Base-by-base conservation (phyloP, 1,284 basidiomycete species). In the Rhodotorula sp. region DNA sequence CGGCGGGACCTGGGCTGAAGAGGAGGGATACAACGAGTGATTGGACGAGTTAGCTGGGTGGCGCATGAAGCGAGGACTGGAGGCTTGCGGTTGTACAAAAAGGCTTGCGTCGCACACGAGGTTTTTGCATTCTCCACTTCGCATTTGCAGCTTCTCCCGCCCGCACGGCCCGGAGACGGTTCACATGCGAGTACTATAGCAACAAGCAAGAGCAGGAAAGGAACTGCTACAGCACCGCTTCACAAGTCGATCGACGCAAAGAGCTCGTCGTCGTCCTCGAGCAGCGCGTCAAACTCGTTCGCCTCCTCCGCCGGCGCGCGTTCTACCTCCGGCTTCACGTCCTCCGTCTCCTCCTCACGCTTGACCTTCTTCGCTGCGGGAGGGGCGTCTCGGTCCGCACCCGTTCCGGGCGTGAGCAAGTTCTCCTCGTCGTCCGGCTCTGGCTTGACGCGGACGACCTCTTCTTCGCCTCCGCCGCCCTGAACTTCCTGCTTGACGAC, bases 301-400 rank as follows among this genome's bases (percentile, higher is more conserved):
- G 7, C 52, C 49, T 42, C 75, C 75, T 34, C 77, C 71, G 14
- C 50, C 52, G 21, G 67, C 71, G 73, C 74, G 16, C 46, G n/a
- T 27, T 64, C 72, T 53, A 62, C 64, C 34, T 34, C 34, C 34
- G 34, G 34, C 66, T 66, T 52, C 55, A 49, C 58, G 27, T 42
- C 67, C 60, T 52, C 74, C 65, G 46, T 70, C 58, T 14, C 27
- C 45, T 55, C 66, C 46, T 65, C 63, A 41, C 44, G 45, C 53
- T 71, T 71, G 52, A 65, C 48, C 49, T 25, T 64, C 46, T 74
- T 74, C 64, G 48, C 56, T 4, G 46, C 17, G n/a, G 54, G 53
- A 14, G 44, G 4, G 34, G 17, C 45, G 53, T 34, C 3, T 34
- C 45, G 8, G 44, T 34, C 34, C 34, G 34, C 34, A 34, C 34